These are phyloP conservation scores for Lippia alba DNA, from an alignment of 305 asterid genomes.

Conservation along the genomic window DNA sequence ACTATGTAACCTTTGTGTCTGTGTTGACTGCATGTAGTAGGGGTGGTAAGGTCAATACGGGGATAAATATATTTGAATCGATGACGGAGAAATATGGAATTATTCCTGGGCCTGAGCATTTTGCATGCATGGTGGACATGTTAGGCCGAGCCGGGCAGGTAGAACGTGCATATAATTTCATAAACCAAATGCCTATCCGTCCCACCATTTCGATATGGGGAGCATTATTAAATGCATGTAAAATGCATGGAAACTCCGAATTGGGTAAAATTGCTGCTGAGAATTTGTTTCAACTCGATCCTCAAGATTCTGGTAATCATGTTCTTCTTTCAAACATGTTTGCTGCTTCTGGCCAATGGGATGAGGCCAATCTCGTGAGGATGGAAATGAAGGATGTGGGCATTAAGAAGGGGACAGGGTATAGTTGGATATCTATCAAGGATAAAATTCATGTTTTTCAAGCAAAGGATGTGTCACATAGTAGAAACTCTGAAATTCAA, in stretches of 20 bases:
- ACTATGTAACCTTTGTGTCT: slow-evolving; percentile 76
- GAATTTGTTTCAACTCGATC: slow-evolving; percentile 78
- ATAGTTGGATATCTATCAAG: slow-evolving; percentile 82
- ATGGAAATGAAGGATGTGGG: slow-evolving; percentile 81
- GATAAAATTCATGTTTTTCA: slow-evolving; percentile 70
- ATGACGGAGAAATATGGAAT: slow-evolving; percentile 64
- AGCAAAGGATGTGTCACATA: slow-evolving; percentile 80
- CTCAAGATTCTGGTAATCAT: slow-evolving; percentile 84
- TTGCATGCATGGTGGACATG: slow-evolving; percentile 91
- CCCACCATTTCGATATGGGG: slow-evolving; percentile 92
- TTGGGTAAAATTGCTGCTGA: slow-evolving; percentile 79
- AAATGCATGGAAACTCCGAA: slow-evolving; percentile 65
- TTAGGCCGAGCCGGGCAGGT: slow-evolving; percentile 86
- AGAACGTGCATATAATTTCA: slow-evolving; percentile 69
- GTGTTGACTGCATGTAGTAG: slow-evolving; percentile 88
- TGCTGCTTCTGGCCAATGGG: slow-evolving; percentile 89
- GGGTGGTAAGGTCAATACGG: slow-evolving; percentile 72
- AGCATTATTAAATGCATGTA: slow-evolving; percentile 79
- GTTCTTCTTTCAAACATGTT: slow-evolving; percentile 80
- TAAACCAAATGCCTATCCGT: slow-evolving; percentile 57
- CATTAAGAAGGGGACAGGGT: slow-evolving; percentile 80
- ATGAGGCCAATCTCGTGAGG: slow-evolving; percentile 76
- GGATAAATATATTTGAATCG: slow-evolving; percentile 66
- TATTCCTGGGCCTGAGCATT: slow-evolving; percentile 82
- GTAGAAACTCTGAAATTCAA: slow-evolving; percentile 69